Evolutionary conservation across 352 stramenopile genomes (phyloP), one percentile per base, ranked within the genome.

Genomic region (Pelagophyceae sp.): DNA sequence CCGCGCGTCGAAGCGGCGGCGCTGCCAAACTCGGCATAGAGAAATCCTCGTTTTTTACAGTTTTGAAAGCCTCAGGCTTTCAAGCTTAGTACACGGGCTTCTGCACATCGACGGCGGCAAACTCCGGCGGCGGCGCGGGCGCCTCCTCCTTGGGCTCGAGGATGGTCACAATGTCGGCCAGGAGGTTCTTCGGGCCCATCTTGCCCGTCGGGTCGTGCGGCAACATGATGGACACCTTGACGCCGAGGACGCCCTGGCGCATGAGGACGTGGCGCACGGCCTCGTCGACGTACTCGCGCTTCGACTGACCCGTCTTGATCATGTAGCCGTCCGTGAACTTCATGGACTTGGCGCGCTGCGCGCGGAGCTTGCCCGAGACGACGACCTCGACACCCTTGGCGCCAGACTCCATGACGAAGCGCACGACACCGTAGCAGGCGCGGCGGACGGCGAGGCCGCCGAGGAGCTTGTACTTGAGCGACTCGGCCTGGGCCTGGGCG

Each of bases 301-400:
- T 94, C 63, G 96, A 94, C 86, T 99, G 96, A 89, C 96, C 96
- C 38, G 94, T 98, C 92, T 99, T 99, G 89, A 99, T 97, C 96
- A 99, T 99, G 92, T 99, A 99, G 67, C 96, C 96, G 81, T 99
- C 95, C 83, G 96, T 96, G 89, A 99, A 99, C 89, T 99, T 99
- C 96, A 99, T 99, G 70, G 92, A 91, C 92, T 99, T 99, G 83
- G 96, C 96, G 96, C 96, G 94, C 88, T 98, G 95, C 76, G 94
- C 96, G 80, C 96, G 93, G 76, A 99, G 91, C 91, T 99, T 99
- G 83, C 96, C 96, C 77, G 95, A 97, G 60, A 99, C 96, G 81
- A 99, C 96, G 72, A 99, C 96, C 86, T 99, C 96, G 79, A 93
- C 96, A 72, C 96, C 96, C 92, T 99, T 99, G 82, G 96, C 96